Conservation (phyloP, 2,329 filamentous ascomycete genomes). For the Penicillium nordicum region DNA sequence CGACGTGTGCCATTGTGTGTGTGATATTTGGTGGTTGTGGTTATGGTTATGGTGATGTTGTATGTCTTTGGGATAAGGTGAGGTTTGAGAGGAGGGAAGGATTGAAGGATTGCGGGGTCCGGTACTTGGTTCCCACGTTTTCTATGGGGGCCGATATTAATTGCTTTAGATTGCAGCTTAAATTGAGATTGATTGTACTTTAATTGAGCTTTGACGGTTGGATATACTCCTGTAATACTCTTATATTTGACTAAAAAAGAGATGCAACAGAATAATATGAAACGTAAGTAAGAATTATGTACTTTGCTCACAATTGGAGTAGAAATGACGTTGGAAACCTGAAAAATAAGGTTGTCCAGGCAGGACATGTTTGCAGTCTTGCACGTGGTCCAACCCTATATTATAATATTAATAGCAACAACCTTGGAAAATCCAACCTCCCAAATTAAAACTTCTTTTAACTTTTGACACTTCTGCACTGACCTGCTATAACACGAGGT, state of each 20-base stretch:
- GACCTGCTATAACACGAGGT: not conserved
- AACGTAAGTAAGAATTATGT: not conserved
- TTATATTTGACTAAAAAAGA: not conserved
- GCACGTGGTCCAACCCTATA: not conserved
- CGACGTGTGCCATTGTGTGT: conserved; percentile 32
- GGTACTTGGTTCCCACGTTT: not conserved
- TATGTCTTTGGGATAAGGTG: not conserved
- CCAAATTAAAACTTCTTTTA: not conserved
- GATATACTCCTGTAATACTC: not conserved
- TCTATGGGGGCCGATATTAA: not conserved
- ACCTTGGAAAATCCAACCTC: not conserved
- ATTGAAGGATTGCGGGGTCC: not conserved
- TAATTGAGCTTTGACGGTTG: not conserved
- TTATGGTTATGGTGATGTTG: not conserved
- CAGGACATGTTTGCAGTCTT: not conserved
- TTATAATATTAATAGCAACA: not conserved
- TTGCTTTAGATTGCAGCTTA: not conserved
- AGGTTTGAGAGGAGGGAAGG: not conserved
- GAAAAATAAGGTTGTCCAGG: not conserved
- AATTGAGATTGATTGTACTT: too few species aligned
- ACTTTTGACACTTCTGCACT: not conserved
- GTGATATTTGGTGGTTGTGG: not conserved
- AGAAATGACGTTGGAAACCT: not conserved
- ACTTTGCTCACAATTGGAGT: not conserved
- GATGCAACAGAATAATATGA: too few species aligned